phyloP scores from a whole-genome alignment of 495 filamentous ascomycete genomes.

The Aeminium ludgeri region DNA sequence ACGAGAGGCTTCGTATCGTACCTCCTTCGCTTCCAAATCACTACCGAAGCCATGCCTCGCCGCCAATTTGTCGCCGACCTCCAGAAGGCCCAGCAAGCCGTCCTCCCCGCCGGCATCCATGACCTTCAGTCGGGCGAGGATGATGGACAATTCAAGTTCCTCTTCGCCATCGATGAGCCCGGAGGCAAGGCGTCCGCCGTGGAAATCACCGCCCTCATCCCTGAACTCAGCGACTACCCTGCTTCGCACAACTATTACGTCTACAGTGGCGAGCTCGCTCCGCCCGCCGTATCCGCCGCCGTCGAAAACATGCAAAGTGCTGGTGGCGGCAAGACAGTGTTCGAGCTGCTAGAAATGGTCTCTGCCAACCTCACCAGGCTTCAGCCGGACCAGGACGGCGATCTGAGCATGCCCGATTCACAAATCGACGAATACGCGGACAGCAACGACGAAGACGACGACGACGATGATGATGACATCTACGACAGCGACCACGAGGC shows the following conservation, averaged over 20 bases:
- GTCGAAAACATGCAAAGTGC: constrained; percentile 28
- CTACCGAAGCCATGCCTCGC: too few relatives aligned
- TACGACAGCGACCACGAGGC: constrained; percentile 14
- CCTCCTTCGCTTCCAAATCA: too few relatives aligned
- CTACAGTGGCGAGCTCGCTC: constrained; percentile 38
- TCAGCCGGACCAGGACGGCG: constrained; percentile 19
- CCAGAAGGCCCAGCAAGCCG: constrained; percentile 22
- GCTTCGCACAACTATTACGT: constrained; percentile 40
- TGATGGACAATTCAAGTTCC: constrained; percentile 46
- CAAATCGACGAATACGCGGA: constrained; percentile 22
- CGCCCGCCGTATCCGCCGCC: constrained; percentile 28
- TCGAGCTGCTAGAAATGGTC: constrained; percentile 24
- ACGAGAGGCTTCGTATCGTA: too few relatives aligned
- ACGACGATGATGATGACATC: constrained; percentile 11
- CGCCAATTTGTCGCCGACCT: constrained; percentile 39
- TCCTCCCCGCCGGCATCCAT: constrained; percentile 26
- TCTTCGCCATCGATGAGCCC: constrained; percentile 1
- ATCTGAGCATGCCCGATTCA: constrained; percentile 23
- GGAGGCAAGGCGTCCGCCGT: constrained; percentile 17
- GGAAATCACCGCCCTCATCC: constrained; percentile 32
- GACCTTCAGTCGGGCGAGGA: constrained; percentile 39
- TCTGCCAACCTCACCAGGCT: constrained; percentile 13
- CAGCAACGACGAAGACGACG: constrained; percentile 19
- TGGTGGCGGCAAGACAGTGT: constrained; percentile 20
- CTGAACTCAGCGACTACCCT: constrained; percentile 52